These are phyloP conservation scores for Ophiostoma australiae DNA, from an alignment of 2,329 filamentous ascomycete species.

Conservation along the genomic window DNA sequence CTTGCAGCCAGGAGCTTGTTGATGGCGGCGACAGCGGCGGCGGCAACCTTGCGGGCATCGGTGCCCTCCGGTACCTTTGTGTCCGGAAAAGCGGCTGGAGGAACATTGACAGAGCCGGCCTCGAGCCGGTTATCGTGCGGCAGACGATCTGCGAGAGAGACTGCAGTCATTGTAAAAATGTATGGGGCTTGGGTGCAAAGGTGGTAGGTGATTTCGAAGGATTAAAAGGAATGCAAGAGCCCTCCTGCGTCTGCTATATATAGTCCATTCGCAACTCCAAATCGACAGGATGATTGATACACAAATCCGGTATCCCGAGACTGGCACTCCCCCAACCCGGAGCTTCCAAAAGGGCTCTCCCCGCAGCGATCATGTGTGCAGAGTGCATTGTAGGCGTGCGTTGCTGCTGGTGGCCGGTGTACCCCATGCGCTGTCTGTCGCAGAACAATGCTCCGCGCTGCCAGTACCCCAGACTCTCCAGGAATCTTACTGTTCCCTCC, in stretches of 20 bases:
- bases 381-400: background rate
- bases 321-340: background rate
- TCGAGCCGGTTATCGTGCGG: constrained; percentile 28
- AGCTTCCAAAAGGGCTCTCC: constrained; percentile 7
- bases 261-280: background rate
- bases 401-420: background rate
- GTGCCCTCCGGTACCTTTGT: constrained; percentile 31
- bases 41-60: constrained; percentile 38
- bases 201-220: background rate
- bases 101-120: constrained; percentile 53
- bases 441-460: background rate
- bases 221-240: background rate
- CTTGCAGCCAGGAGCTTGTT: constrained; percentile 39
- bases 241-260: background rate
- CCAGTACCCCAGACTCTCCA: background rate
- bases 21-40: constrained; percentile 37
- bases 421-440: background rate
- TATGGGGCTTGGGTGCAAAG: background rate
- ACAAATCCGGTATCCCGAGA: constrained; percentile 13
- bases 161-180: constrained; percentile 3
- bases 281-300: background rate
- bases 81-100: constrained; percentile 42
- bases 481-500: background rate
- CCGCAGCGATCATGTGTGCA: constrained; percentile 8
- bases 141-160: constrained; percentile 19